phyloP scores from a whole-genome alignment of 805 yeast genomes.

The Hermanozyma aechmeae region DNA sequence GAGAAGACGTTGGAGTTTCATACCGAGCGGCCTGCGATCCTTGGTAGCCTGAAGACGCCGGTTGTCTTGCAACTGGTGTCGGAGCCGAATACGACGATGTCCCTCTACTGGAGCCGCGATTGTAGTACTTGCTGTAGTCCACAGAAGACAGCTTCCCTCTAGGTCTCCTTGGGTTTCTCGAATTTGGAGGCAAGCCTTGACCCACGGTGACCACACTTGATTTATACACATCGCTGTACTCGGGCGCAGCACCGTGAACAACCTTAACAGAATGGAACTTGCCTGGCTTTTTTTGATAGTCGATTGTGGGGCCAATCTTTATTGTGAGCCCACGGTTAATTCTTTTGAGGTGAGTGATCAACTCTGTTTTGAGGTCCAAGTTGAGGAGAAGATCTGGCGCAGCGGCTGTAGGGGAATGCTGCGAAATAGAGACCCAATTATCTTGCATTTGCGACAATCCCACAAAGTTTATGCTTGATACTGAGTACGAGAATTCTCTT shows the following conservation, averaged over 20 bases:
- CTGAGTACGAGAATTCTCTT: constrained; percentile 56
- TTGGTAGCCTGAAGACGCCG: too few relatives aligned
- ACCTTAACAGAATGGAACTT: constrained; percentile 70
- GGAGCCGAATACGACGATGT: constrained; percentile 6
- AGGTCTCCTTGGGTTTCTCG: constrained; percentile 70
- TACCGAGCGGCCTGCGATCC: too few relatives aligned
- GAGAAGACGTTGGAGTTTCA: too few relatives aligned
- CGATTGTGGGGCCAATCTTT: constrained; percentile 60
- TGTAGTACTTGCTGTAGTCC: constrained; percentile 34
- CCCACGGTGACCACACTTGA: constrained; percentile 79
- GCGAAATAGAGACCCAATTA: constrained; percentile 78
- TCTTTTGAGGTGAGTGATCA: constrained; percentile 63
- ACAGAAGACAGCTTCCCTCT: constrained; percentile 36
- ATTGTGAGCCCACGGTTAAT: constrained; percentile 50
- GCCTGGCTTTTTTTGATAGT: constrained; percentile 88
- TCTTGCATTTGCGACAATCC: constrained; percentile 74
- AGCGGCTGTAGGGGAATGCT: constrained; percentile 36
- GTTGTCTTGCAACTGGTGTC: constrained; percentile 9
- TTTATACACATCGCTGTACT: constrained; percentile 67
- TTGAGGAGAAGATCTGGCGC: constrained; percentile 75
- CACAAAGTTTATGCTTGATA: constrained; percentile 49
- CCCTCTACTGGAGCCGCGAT: constrained; percentile 16
- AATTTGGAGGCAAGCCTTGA: constrained; percentile 66
- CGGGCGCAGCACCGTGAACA: constrained; percentile 46
- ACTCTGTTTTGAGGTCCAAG: constrained; percentile 81